These are phyloP conservation scores for Graphilbum fragrans DNA, from an alignment of 2,329 filamentous ascomycete species.

Conservation along the genomic window DNA sequence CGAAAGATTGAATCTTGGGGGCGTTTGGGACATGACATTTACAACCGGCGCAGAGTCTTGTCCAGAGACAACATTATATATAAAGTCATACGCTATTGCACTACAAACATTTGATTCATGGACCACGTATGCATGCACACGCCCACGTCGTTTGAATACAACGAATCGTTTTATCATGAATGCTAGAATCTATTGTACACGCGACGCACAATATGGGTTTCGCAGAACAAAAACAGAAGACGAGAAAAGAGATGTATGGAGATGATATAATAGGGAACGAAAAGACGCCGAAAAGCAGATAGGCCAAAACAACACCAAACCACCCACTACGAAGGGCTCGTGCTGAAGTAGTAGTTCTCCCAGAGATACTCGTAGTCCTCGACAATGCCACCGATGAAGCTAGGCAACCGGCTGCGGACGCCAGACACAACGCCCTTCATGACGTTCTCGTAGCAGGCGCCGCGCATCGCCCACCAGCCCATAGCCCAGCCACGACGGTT, in stretches of 20 bases:
- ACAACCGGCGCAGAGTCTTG: no score
- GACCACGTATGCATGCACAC: no score
- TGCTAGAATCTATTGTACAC: no score
- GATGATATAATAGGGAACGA: not conserved
- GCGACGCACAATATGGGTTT: no score
- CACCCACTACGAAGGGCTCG: constrained; percentile 23
- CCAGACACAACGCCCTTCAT: constrained; percentile 64
- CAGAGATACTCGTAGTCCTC: constrained; percentile 97
- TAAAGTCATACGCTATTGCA: no score
- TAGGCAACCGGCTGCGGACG: constrained; percentile 64
- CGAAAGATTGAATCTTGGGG: no score
- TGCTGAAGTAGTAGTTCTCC: constrained; percentile 93
- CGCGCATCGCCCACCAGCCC: constrained; percentile 92
- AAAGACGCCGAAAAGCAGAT: not conserved
- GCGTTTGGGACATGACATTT: no score
- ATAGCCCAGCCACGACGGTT: constrained; percentile 78
- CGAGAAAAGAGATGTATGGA: not conserved
- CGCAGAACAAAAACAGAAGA: not conserved
- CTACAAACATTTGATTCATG: no score
- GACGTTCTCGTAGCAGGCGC: constrained; percentile 91
- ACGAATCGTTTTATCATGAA: no score
- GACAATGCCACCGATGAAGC: constrained; percentile 71
- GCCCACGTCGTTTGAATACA: no score
- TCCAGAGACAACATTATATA: no score
- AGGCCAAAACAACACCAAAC: not conserved